phyloP scores from a whole-genome alignment of 176 grass and related monocot genomes.

The Zoysia pacifica region DNA sequence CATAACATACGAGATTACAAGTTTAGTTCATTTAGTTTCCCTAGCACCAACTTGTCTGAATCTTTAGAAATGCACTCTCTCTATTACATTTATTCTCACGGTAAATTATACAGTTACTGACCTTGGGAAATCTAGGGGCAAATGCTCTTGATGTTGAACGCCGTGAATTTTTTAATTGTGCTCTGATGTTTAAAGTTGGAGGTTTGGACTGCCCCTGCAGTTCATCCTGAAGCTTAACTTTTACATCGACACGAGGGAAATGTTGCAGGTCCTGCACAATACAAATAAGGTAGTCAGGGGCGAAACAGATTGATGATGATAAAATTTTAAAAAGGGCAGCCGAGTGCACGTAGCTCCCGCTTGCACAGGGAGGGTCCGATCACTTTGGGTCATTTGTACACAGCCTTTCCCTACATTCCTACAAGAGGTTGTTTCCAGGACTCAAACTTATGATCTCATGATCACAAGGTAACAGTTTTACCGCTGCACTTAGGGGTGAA shows the following conservation, averaged over 20 bases:
- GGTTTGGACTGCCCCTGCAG: conserved; percentile 44
- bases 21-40: conserved; percentile 6
- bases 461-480: too few relatives aligned
- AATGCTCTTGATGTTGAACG: conserved; percentile 73
- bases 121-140: conserved; percentile 88
- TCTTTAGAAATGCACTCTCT: conserved; percentile 17
- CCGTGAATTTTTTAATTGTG: conserved; percentile 67
- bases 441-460: too few relatives aligned
- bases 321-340: too few relatives aligned
- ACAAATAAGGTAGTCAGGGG: conserved; percentile 25
- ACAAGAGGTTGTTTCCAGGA: too few relatives aligned
- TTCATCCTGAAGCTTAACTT: conserved; percentile 73
- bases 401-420: too few relatives aligned
- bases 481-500: too few relatives aligned
- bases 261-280: conserved; percentile 76
- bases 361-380: too few relatives aligned
- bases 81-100: conserved; percentile 22
- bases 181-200: conserved; percentile 66
- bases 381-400: too few relatives aligned
- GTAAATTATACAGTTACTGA: conserved; percentile 44
- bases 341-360: too few relatives aligned
- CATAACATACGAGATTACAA: neutral
- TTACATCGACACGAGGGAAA: conserved; percentile 68
- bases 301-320: conserved; percentile 22
- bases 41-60: neutral